A percentile compares a stretch with the other conserved stretches of the same genome.
Evolutionary conservation across 75 land plant species (phyloP).

Genomic region (Selaginella tamariscina): DNA sequence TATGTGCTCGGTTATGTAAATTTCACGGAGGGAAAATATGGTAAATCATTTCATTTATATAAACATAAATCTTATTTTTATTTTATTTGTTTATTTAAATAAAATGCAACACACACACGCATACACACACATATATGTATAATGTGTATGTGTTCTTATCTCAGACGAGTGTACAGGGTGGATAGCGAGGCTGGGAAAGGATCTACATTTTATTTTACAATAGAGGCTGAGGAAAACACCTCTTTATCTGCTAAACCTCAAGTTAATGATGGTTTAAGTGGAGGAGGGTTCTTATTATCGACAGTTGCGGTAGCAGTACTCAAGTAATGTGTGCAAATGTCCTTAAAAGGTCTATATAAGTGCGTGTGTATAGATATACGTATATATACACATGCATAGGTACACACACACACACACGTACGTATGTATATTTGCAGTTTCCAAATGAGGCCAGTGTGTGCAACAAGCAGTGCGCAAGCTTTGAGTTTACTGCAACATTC

Average conservation of each 20-base stretch:
- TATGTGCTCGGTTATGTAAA: conserved; percentile 1
- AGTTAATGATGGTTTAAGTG: background rate
- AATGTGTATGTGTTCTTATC: no score
- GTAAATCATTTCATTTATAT: background rate
- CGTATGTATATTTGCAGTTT: background rate
- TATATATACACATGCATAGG: no score
- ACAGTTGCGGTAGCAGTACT: background rate
- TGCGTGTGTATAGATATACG: no score
- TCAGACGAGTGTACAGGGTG: no score
- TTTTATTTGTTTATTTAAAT: no score
- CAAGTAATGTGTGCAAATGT: conserved; percentile 5
- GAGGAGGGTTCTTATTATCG: background rate
- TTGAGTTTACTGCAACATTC: background rate
- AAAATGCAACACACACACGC: no score
- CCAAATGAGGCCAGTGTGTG: conserved; percentile 6
- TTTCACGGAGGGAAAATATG: conserved; percentile 2
- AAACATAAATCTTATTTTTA: no score
- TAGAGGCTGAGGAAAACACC: background rate
- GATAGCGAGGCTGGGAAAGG: background rate
- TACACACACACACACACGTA: no score
- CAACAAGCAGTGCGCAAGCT: background rate
- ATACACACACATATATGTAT: no score
- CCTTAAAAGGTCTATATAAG: background rate
- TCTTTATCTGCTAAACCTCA: background rate
- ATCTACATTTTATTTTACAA: conserved; percentile 2